Base-by-base conservation (phyloP, 495 filamentous ascomycete genomes). In the Penicillium egyptiacum region DNA sequence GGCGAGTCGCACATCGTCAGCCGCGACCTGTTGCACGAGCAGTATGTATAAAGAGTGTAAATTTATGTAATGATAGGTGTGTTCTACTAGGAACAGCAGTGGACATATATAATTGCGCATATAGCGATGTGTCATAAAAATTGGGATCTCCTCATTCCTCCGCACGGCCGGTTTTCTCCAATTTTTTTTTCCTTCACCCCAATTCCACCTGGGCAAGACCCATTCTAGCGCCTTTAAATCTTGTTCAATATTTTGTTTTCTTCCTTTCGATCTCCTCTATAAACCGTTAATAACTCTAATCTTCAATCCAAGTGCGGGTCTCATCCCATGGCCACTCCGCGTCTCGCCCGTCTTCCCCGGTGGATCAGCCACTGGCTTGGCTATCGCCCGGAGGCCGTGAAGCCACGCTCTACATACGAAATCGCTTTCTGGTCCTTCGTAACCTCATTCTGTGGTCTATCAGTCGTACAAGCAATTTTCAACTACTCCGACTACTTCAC, bases 1-100 rank as follows among this genome's bases (percentile, higher is more conserved):
- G 75, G 75, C 1, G 75, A 78, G 67, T 65, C 73, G 11, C 75
- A 78, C 58, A 59, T 78, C 39, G 69, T 78, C 17, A 62, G 57
- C 22, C 64, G 66, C 9, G 64, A 64, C 6, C 33, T 69, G 49
- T 35, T 62, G 53, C 52, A 59, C 16, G 56, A 64, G 30, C 33
- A 55, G 14, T 10, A 26, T 45, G 62, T 68, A 55, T 68, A 61
- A 42, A 28, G 30, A 33, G 30, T 12, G 30, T 14, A 33, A 33
- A 33, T 33, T 12, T 33, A 12, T 33, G 30, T 33, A 33, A 33
- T 33, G 10, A 33, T 12, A 33, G 30, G 28, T 30, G 28, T 33
- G 30, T 33, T 33, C 11, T 33, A 11, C 11, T 14, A 11, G 30
- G 30, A 12, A 9, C 28, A 30, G 3, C 11, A 10, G 30, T 33